A percentile compares a stretch with the other conserved stretches of the same genome.
These are phyloP conservation scores for Alternaria novae-zelandiae DNA, from an alignment of 2,329 filamentous ascomycete species.

Conservation along the genomic window DNA sequence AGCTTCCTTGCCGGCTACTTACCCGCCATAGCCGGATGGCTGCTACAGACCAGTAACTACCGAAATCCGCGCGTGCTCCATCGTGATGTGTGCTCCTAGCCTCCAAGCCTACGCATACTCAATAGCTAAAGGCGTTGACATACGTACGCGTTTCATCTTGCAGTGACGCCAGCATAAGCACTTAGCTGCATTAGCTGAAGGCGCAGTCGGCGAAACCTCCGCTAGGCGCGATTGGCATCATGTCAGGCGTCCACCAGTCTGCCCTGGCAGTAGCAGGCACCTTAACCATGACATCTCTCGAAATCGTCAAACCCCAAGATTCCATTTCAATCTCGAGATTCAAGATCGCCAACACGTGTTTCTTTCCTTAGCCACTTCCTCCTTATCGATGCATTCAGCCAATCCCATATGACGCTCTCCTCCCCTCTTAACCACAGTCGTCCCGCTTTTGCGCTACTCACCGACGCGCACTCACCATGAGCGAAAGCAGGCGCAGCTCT, in stretches of 20 bases:
- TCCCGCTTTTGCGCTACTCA: not conserved
- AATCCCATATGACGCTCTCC: not conserved
- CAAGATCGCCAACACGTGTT: not conserved
- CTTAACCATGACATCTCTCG: not conserved
- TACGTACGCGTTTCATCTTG: not conserved
- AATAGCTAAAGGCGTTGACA: not conserved
- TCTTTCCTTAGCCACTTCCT: not conserved
- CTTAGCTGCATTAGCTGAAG: not conserved
- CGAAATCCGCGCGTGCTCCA: not conserved
- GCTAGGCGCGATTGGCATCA: not conserved
- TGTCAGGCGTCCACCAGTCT: not conserved
- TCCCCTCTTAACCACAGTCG: not conserved
- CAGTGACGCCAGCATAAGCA: not conserved
- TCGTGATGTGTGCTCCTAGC: not conserved
- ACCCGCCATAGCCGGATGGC: not conserved
- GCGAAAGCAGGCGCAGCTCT: not conserved
- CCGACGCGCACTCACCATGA: not conserved
- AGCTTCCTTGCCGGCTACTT: rapidly evolving
- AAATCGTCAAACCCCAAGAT: not conserved
- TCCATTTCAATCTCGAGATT: not conserved
- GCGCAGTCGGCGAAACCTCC: not conserved
- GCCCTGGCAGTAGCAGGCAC: not conserved
- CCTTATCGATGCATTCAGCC: not conserved
- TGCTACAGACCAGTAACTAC: not conserved
- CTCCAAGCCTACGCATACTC: not conserved